These are phyloP conservation scores for Hortiboletus flavorubellus DNA, from an alignment of 768 basidiomycete species.

Conservation along the genomic window DNA sequence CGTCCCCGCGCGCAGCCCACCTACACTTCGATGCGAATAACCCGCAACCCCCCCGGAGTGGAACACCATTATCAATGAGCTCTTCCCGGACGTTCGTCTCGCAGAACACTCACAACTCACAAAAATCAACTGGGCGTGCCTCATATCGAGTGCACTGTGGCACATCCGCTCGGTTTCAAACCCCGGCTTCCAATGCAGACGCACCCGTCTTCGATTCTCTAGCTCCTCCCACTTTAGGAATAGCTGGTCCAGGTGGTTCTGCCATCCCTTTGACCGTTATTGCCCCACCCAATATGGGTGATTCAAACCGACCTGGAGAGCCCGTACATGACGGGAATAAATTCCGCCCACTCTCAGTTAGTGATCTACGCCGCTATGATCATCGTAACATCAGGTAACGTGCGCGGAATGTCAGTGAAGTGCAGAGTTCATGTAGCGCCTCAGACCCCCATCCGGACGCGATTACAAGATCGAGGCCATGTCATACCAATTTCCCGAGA, in stretches of 20 bases:
- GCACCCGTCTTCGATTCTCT: background rate
- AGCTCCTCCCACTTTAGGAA: background rate
- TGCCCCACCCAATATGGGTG: conserved; percentile 3
- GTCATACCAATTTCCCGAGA: conserved; percentile 16
- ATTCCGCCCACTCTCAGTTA: conserved; percentile 16
- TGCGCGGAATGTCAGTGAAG: background rate
- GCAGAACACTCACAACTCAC: conserved; percentile 11
- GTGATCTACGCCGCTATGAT: conserved; percentile 6
- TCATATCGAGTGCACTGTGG: conserved; percentile 24
- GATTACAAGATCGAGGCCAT: conserved; percentile 16
- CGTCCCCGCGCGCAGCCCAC: background rate
- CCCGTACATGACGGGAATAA: background rate
- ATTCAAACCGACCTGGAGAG: conserved; percentile 10
- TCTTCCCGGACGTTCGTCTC: conserved; percentile 18
- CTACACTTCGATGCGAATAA: background rate
- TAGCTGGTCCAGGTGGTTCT: background rate
- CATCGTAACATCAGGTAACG: conserved; percentile 10
- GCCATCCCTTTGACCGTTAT: background rate
- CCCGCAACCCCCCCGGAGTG: background rate
- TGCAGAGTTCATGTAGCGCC: background rate
- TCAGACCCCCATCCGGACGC: background rate
- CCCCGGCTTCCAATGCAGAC: background rate
- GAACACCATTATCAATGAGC: conserved; percentile 7
- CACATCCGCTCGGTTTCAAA: conserved; percentile 8
- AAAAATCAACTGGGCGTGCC: conserved; percentile 18